A percentile compares a stretch with the other conserved stretches of the same genome.
These are phyloP conservation scores for Peronospora belbahrii DNA, from an alignment of 352 stramenopile species.

Conservation along the genomic window DNA sequence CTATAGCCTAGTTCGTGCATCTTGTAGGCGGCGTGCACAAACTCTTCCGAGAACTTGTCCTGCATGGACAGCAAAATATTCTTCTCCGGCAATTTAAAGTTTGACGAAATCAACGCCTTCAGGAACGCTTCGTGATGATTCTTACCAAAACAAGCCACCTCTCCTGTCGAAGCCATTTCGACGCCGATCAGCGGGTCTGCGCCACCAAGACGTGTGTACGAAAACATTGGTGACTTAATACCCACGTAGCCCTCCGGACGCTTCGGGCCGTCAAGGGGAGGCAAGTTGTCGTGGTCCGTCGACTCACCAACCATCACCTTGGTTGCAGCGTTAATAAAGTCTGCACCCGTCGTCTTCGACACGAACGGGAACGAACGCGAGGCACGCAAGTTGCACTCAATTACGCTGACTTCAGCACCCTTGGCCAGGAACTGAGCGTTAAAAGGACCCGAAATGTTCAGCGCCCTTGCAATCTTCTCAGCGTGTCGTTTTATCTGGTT, in stretches of 20 bases:
- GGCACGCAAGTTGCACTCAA: constrained; percentile 99
- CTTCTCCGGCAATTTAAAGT: constrained; percentile 82
- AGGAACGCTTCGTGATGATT: constrained; percentile 95
- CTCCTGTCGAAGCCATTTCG: constrained; percentile 97
- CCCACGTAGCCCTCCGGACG: constrained; percentile 91
- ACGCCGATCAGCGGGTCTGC: constrained; percentile 94
- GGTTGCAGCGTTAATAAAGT: constrained; percentile 98
- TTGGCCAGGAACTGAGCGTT: constrained; percentile 99
- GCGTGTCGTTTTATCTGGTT: constrained; percentile 95
- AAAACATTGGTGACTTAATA: constrained; percentile 93
- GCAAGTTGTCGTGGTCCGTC: constrained; percentile 89
- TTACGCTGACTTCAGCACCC: constrained; percentile 98
- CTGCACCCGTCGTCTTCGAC: constrained; percentile 97
- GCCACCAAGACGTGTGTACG: constrained; percentile 91
- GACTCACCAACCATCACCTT: constrained; percentile 90
- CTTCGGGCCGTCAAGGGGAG: constrained; percentile 95
- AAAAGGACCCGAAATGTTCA: constrained; percentile 98
- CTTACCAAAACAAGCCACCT: constrained; percentile 96
- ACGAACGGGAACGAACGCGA: constrained; percentile 99
- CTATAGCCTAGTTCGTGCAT: constrained; percentile 94
- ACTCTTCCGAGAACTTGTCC: constrained; percentile 91
- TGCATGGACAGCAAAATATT: constrained; percentile 91
- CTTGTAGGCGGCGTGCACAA: constrained; percentile 93
- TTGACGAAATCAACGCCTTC: constrained; percentile 78
- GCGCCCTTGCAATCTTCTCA: constrained; percentile 89